Evolutionary conservation across 2,329 filamentous ascomycete genomes (phyloP), one percentile per base, ranked within the genome.

Genomic region (Talaromyces rugulosus): DNA sequence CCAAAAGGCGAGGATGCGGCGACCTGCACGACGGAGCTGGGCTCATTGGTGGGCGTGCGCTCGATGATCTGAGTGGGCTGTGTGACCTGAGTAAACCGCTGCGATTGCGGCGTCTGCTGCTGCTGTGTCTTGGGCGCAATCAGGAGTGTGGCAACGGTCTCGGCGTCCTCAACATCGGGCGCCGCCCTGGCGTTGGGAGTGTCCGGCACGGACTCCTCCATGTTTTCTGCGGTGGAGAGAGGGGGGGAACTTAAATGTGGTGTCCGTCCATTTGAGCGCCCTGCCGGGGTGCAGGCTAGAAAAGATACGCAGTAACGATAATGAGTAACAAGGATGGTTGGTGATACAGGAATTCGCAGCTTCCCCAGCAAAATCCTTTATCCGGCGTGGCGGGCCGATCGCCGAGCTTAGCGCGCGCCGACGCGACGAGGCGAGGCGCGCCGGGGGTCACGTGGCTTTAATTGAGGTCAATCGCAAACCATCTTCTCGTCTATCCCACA

Each of bases 1-100:
- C 84, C 83, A 62, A 88, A 82, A 1, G 92, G 93, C 0, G 94
- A 97, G 3, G 93, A 97, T n/a, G 91, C 91, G 33, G 89, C 88
- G 3, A 97, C 93, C 74, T 96, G 93, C 61, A 97, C 80, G 57
- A 83, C 72, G 42, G 81, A 73, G 60, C 69, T 64, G 62, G 67
- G 69, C 1, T 69, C 68, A 55, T 72, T 72, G 50, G n/a, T 18
- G 54, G 76, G 73, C 44, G 78, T 74, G 56, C 74, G 74, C 16
- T 80, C 77, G 30, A 88, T 74, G 36, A 86, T 76, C 68, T 88
- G 86, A 11, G 84, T 88, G 0, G 87, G 85, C 68, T 89, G 86
- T 14, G 85, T 88, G 66, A 72, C 27, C 27, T 51, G 44, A 1
- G 53, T 36, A 11, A 58, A 58, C n/a, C 62, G 62, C 54, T 63